These are phyloP conservation scores for Ramichloridium luteum DNA, from an alignment of 2,329 filamentous ascomycete species.

Conservation along the genomic window DNA sequence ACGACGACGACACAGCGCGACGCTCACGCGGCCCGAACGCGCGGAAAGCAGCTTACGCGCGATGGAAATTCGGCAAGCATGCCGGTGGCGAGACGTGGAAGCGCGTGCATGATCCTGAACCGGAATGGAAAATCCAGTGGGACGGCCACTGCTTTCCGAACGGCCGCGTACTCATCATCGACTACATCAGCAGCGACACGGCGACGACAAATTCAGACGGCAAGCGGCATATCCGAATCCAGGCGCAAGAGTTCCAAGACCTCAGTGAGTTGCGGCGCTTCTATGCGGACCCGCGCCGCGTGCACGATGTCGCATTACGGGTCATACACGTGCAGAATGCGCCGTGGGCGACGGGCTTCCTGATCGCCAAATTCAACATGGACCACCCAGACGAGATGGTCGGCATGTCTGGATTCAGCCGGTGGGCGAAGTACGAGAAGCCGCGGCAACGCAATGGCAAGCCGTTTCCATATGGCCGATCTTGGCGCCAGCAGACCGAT, in stretches of 20 bases:
- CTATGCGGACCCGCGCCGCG: slow-evolving; percentile 29
- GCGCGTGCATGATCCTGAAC: slow-evolving; percentile 7
- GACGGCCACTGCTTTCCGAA: slow-evolving; percentile 11
- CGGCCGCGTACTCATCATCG: slow-evolving; percentile 40
- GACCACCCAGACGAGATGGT: slow-evolving; percentile 34
- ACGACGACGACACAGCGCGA: too few species aligned
- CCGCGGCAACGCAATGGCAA: slow-evolving; percentile 39
- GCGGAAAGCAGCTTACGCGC: too few species aligned
- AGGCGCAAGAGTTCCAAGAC: slow-evolving; percentile 37
- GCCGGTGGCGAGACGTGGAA: slow-evolving; percentile 7
- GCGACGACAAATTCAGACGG: slow-evolving; percentile 11
- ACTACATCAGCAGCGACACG: slow-evolving; percentile 30
- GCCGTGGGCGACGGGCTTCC: slow-evolving; percentile 36
- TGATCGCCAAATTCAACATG: slow-evolving; percentile 43
- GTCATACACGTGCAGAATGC: slow-evolving; percentile 42
- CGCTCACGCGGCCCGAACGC: too few species aligned
- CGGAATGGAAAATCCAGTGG: slow-evolving; percentile 14
- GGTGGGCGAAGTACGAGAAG: slow-evolving; percentile 37
- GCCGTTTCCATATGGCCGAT: slow-evolving; percentile 39
- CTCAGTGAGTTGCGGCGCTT: slow-evolving; percentile 33
- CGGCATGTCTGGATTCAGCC: slow-evolving; percentile 35
- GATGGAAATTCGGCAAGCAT: too few species aligned
- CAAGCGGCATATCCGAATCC: slow-evolving; percentile 29
- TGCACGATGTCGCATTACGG: slow-evolving; percentile 25
- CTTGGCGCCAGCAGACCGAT: slow-evolving; percentile 39